A percentile compares a stretch with the other conserved stretches of the same genome.
phyloP scores from a whole-genome alignment of 1,284 basidiomycete genomes.

The Trichosporon asahii region DNA sequence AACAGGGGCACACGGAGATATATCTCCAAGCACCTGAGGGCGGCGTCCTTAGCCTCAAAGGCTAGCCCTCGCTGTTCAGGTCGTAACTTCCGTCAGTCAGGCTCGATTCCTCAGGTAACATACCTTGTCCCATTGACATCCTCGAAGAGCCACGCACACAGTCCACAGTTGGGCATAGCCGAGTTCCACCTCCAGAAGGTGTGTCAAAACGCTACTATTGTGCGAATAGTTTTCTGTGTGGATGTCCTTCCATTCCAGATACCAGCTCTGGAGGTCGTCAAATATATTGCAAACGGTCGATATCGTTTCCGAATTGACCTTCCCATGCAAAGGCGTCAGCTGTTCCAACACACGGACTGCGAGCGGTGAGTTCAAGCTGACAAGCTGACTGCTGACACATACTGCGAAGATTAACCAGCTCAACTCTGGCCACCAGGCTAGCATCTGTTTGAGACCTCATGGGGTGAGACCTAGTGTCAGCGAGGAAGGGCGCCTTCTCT shows the following conservation, averaged over 20 bases:
- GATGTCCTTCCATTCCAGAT: slow-evolving; percentile 75
- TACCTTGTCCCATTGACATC: slow-evolving; percentile 89
- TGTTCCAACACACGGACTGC: slow-evolving; percentile 86
- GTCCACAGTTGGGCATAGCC: slow-evolving; percentile 91
- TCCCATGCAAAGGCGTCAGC: slow-evolving; percentile 75
- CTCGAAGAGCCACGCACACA: slow-evolving; percentile 83
- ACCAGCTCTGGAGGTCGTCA: slow-evolving; percentile 69
- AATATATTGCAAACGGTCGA: slow-evolving; percentile 81
- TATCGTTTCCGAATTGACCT: slow-evolving; percentile 77
- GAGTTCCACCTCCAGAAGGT: slow-evolving; percentile 78
- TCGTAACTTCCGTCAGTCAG: slow-evolving; percentile 43
- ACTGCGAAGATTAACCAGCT: slow-evolving; percentile 71
- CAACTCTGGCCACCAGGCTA: slow-evolving; percentile 77
- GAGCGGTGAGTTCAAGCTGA: neutral
- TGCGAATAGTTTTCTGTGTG: slow-evolving; percentile 66
- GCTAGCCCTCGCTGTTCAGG: slow-evolving; percentile 89
- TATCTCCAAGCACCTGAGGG: slow-evolving; percentile 68
- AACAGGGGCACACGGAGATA: slow-evolving; percentile 40
- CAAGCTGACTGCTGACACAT: neutral
- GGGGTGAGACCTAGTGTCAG: slow-evolving; percentile 59
- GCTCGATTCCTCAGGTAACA: slow-evolving; percentile 43
- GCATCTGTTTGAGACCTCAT: slow-evolving; percentile 84
- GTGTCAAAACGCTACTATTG: slow-evolving; percentile 71
- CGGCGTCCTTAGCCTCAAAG: slow-evolving; percentile 88
- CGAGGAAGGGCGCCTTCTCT: slow-evolving; percentile 8